Conservation (phyloP, 305 asterid genomes). For the Fraxinus velutina region DNA sequence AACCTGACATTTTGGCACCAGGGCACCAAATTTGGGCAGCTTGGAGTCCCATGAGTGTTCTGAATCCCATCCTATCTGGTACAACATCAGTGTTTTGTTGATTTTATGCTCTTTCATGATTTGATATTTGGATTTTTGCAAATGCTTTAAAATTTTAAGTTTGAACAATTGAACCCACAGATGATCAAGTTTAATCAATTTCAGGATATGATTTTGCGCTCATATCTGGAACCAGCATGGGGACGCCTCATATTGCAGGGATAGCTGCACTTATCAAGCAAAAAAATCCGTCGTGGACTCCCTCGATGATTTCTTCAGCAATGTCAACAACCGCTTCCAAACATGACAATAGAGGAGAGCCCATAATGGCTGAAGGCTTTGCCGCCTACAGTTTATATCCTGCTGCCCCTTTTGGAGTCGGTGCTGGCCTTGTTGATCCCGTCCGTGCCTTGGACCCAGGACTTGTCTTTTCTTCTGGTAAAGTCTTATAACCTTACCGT, state of each 20-base stretch:
- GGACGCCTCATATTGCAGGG: conserved; percentile 86
- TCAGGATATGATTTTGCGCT: conserved; percentile 66
- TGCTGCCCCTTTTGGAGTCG: conserved; percentile 84
- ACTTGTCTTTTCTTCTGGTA: conserved; percentile 67
- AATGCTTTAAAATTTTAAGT: neutral
- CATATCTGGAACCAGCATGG: conserved; percentile 93
- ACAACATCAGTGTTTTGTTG: conserved; percentile 5
- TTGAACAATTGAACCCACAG: neutral
- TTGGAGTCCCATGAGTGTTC: conserved; percentile 89
- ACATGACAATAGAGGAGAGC: conserved; percentile 74
- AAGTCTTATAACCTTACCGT: neutral
- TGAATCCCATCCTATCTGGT: conserved; percentile 66
- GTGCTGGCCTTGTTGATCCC: conserved; percentile 84
- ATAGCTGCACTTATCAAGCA: conserved; percentile 80
- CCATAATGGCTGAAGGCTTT: conserved; percentile 79
- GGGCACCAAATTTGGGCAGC: conserved; percentile 98
- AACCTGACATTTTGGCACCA: conserved; percentile 92
- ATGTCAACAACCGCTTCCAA: conserved; percentile 78
- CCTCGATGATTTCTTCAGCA: conserved; percentile 91
- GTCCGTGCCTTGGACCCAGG: conserved; percentile 72
- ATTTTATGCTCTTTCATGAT: neutral
- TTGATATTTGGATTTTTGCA: neutral
- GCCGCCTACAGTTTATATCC: conserved; percentile 42
- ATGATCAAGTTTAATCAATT: conserved; percentile 15
- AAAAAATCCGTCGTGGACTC: conserved; percentile 66